These are phyloP conservation scores for Hippophae gyantsensis DNA, from an alignment of 306 rosid species.

Conservation along the genomic window DNA sequence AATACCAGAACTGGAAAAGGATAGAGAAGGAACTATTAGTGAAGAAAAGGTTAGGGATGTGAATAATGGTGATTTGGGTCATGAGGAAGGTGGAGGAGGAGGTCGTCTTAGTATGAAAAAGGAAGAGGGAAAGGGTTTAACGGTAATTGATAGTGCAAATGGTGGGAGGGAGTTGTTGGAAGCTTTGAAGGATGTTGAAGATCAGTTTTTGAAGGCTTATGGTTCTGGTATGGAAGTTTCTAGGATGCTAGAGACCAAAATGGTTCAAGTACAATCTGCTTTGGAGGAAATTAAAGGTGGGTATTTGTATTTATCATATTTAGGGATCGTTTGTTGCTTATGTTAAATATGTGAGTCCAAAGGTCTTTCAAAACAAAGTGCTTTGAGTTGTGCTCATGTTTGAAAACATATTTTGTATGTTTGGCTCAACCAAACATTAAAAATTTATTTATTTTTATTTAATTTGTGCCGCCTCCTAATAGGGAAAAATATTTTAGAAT, in stretches of 20 bases:
- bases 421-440: too few relatives aligned
- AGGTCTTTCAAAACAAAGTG: too few relatives aligned
- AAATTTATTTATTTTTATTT: too few relatives aligned
- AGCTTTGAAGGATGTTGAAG: conserved; percentile 61
- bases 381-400: too few relatives aligned
- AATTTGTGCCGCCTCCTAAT: too few relatives aligned
- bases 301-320: neutral
- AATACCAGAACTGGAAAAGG: conserved; percentile 24
- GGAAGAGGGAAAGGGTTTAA: conserved; percentile 30
- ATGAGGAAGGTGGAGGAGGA: conserved; percentile 12
- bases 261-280: conserved; percentile 46
- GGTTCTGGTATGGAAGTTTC: conserved; percentile 59
- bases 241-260: conserved; percentile 68
- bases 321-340: neutral
- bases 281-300: conserved; percentile 67
- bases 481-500: too few relatives aligned
- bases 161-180: conserved; percentile 67
- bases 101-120: neutral
- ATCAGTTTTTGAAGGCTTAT: conserved; percentile 47
- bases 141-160: conserved; percentile 42
- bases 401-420: too few relatives aligned
- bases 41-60: conserved; percentile 10
- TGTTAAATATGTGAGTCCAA: neutral
- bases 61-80: conserved; percentile 4
- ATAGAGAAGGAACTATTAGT: neutral